Evolutionary conservation across 345 rosid species (phyloP), one percentile per base, ranked within the genome.

Genomic region (Dipteronia sinensis): DNA sequence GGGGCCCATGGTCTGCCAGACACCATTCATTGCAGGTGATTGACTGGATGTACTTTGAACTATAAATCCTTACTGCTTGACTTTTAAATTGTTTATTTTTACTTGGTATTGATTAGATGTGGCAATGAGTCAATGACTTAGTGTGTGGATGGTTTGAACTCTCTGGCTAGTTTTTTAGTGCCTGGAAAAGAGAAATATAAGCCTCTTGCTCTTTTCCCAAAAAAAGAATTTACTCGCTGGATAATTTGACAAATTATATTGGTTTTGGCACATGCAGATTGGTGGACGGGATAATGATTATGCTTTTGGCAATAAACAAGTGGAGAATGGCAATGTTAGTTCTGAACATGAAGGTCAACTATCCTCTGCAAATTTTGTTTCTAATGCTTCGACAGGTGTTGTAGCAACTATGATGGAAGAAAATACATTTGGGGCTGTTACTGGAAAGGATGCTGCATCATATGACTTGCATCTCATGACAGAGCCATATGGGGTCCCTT

Each of bases 401-500:
- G 88, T 80, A 51, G 61, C 86, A 73, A 82, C 84, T 78, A 72
- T 85, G 84, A 84, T 84, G 87, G 95, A 97, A 74, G 98, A 91
- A 67, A 92, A 83, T 79, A 74, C 78, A 22, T 76, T 68, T 84
- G 89, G 88, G 72, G 83, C 82, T 84, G 90, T 87, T 69, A 77
- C 85, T 72, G 95, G 91, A 78, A 88, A 86, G 85, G 94, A 88
- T 55, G 84, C 83, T 80, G 86, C 86, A 84, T 84, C 94, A 70
- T 85, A 77, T 83, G 99, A 94, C 89, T 78, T 84, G 82, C 94
- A 91, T 80, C 85, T 91, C 65, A 90, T 92, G 97, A 89, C 90
- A 76, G 97, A 92, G 82, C 99, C 97, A 55, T 96, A 91, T 84
- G 98, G 99, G 53, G 91, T 92, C 59, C 98, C 98, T 65, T 90